Base-by-base conservation (phyloP, 1,284 basidiomycete genomes). In the Tilletia indica region DNA sequence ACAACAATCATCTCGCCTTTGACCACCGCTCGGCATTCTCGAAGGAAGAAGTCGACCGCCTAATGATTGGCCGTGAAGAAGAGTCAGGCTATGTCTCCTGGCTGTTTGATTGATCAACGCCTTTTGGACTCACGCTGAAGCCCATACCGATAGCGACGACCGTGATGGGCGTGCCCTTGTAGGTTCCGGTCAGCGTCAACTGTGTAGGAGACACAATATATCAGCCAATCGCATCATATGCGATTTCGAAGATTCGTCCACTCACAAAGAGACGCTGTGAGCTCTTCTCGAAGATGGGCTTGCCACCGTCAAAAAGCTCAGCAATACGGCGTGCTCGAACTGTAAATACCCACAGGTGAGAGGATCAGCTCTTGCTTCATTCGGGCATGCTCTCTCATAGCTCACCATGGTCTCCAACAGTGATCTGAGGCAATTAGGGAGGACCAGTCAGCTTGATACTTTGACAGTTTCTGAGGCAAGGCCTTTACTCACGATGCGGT, bases 111-210 rank as follows among this genome's bases (percentile, higher is more conserved):
- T 54, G 11, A 45, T 34, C 34, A 38, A 45, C 19, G 34, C 19
- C 25, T 5, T 31, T n/a, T 19, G 25, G 51, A 54, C 51, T 68
- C 36, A 78, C 74, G 16, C 70, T 70, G 42, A 81, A 77, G 25
- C 92, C 92, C 92, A 93, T 93, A 9, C 92, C 92, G 71, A 93
- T 93, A 73, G 90, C 91, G 63, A 92, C 87, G 70, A 93, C 88
- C 14, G 90, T 91, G 45, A 93, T 83, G 4, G 92, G 91, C 3
- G 88, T 84, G 63, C 88, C 89, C 63, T 88, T 87, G 86, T 90
- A 93, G 49, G 89, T 87, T 12, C 92, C 92, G 3, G 92, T 93
- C 74, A 92, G 88, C 3, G 91, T 93, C 72, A 91, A 85, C 67
- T 70, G n/a, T 4, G 48, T 6, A 19, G 25, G 42, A 45, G 49